phyloP scores from a whole-genome alignment of 78 protist genomes.

The Isochrysis galbana region DNA sequence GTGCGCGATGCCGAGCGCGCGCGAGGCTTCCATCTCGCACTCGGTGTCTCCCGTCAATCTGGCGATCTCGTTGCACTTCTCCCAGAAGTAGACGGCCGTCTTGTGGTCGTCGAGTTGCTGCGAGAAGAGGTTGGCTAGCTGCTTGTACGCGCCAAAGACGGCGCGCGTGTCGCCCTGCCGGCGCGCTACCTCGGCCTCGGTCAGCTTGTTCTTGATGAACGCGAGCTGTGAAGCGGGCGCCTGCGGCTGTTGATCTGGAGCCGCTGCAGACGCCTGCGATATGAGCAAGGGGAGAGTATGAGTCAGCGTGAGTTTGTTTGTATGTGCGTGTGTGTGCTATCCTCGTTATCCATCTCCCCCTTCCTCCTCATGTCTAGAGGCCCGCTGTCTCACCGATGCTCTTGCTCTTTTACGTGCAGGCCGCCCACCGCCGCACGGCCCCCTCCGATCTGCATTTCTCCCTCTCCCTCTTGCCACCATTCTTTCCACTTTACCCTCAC shows the following conservation, averaged over 20 bases:
- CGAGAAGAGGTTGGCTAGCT: not conserved
- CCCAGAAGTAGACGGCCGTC: not conserved
- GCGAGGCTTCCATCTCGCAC: not conserved
- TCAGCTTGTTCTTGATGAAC: not conserved
- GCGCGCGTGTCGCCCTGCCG: not conserved
- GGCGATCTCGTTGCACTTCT: not conserved
- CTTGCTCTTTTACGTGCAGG: not conserved
- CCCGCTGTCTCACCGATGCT: not conserved
- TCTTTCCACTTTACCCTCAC: no score
- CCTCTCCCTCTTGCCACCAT: no score
- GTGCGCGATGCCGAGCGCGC: slow-evolving; percentile 2
- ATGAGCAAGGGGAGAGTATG: not conserved
- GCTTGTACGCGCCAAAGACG: not conserved
- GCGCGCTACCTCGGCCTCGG: not conserved
- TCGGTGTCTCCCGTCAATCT: not conserved
- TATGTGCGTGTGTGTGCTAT: no score
- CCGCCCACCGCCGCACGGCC: no score
- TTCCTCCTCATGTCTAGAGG: not conserved
- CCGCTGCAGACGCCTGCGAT: not conserved
- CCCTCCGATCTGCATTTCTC: no score
- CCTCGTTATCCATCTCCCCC: no score
- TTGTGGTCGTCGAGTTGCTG: not conserved
- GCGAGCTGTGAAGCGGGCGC: not conserved
- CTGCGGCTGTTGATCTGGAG: not conserved
- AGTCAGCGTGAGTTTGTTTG: no score